Conservation (phyloP, 2,329 filamentous ascomycete species). For the Trichoderma sp. region DNA sequence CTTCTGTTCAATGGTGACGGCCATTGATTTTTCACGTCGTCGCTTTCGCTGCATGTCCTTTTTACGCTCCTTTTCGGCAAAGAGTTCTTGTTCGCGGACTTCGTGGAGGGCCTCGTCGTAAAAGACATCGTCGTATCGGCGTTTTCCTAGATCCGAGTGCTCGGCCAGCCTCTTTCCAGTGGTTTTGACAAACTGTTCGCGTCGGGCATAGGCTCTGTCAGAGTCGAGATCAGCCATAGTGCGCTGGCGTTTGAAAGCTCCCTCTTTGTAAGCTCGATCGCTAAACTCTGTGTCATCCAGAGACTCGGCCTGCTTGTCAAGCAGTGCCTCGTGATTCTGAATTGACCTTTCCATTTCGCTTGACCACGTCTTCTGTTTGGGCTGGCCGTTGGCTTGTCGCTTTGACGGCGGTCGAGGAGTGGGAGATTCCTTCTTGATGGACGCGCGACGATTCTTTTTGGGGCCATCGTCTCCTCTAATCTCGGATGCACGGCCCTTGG, state of each 20-base stretch:
- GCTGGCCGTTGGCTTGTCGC: constrained; percentile 58
- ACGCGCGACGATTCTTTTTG: constrained; percentile 51
- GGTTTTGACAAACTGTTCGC: constrained; percentile 57
- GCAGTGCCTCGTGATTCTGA: constrained; percentile 38
- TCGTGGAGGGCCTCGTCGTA: constrained; percentile 80
- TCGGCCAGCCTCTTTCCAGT: constrained; percentile 62
- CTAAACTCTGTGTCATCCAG: constrained; percentile 45
- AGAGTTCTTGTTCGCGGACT: constrained; percentile 84
- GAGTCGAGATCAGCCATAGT: constrained; percentile 64
- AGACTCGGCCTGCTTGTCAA: constrained; percentile 48
- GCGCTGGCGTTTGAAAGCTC: constrained; percentile 63
- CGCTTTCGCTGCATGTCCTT: constrained; percentile 99
- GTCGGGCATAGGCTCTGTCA: constrained; percentile 61
- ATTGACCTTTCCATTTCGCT: constrained; percentile 47
- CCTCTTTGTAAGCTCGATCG: constrained; percentile 52
- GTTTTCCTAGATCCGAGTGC: constrained; percentile 69
- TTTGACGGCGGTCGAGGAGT: constrained; percentile 52
- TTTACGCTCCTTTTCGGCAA: constrained; percentile 96
- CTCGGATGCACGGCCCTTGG: constrained; percentile 51
- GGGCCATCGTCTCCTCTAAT: constrained; percentile 50
- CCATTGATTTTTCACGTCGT: constrained; percentile 92
- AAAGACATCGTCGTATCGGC: constrained; percentile 72
- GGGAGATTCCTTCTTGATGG: constrained; percentile 49
- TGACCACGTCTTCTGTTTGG: constrained; percentile 59
- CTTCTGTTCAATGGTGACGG: constrained; percentile 87